A percentile compares a stretch with the other conserved stretches of the same genome.
Conservation (phyloP, 2,329 filamentous ascomycete species). For the Pseudopyrenochaeta lycopersici region DNA sequence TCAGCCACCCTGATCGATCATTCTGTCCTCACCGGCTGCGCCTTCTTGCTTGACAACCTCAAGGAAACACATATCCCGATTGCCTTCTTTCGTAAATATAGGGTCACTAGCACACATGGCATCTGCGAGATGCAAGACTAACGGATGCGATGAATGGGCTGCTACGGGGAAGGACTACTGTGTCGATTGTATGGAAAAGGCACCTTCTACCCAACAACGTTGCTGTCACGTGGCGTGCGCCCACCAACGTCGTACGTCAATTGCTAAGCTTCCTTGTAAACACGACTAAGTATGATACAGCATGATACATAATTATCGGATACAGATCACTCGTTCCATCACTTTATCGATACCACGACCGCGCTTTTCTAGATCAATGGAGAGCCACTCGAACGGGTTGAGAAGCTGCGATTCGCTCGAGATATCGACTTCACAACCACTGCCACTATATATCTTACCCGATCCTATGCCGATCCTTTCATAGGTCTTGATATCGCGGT, state of each 20-base stretch:
- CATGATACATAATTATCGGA: neutral
- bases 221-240: neutral
- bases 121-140: neutral
- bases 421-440: neutral
- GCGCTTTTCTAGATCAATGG: neutral
- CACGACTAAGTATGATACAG: neutral
- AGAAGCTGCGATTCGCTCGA: neutral
- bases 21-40: too few relatives aligned
- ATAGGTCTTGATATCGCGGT: neutral
- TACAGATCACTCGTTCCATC: neutral
- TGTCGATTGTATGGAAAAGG: neutral
- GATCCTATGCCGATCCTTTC: neutral
- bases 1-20: too few relatives aligned
- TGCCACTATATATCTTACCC: neutral
- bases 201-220: neutral
- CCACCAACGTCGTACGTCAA: neutral
- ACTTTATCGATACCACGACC: neutral
- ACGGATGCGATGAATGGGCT: neutral
- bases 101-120: neutral
- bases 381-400: conserved; percentile 1
- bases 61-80: too few relatives aligned
- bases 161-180: neutral
- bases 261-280: neutral
- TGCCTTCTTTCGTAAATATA: too few relatives aligned
- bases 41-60: too few relatives aligned